phyloP scores from a whole-genome alignment of 2,329 filamentous ascomycete species.

The Dichotomopilus funicola region DNA sequence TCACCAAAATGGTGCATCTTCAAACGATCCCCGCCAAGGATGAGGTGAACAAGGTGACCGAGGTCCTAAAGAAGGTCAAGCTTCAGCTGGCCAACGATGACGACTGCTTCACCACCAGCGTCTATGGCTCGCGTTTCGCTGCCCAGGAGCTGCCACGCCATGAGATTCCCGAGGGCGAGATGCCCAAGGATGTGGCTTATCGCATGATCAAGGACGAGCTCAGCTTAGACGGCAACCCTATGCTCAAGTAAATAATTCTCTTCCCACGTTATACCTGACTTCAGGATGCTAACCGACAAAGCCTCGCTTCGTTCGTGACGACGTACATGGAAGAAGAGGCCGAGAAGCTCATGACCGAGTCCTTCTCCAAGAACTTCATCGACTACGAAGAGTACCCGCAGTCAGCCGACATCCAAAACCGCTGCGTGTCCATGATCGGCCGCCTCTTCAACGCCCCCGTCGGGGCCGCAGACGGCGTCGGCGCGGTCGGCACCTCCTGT shows the following conservation, averaged over 20 bases:
- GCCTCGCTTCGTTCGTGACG: conserved; percentile 86
- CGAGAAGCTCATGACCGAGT: conserved; percentile 90
- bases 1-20: conserved; percentile 46
- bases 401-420: conserved; percentile 80
- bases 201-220: conserved; percentile 95
- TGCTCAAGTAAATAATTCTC: conserved; percentile 59
- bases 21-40: conserved; percentile 34
- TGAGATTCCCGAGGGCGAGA: conserved; percentile 83
- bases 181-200: conserved; percentile 91
- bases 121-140: conserved; percentile 85
- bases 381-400: conserved; percentile 82
- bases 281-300: conserved; percentile 29
- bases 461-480: conserved; percentile 30
- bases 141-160: conserved; percentile 70
- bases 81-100: conserved; percentile 45
- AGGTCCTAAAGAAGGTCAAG: conserved; percentile 37
- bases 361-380: conserved; percentile 93
- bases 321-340: conserved; percentile 98
- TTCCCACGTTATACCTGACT: background rate
- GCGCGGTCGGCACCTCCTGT: conserved; percentile 78
- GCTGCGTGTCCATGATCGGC: conserved; percentile 86
- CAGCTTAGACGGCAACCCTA: conserved; percentile 84
- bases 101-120: conserved; percentile 64
- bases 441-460: conserved; percentile 77
- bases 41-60: conserved; percentile 24